Base-by-base conservation (phyloP, 768 basidiomycete species). In the Lactarius sp. region DNA sequence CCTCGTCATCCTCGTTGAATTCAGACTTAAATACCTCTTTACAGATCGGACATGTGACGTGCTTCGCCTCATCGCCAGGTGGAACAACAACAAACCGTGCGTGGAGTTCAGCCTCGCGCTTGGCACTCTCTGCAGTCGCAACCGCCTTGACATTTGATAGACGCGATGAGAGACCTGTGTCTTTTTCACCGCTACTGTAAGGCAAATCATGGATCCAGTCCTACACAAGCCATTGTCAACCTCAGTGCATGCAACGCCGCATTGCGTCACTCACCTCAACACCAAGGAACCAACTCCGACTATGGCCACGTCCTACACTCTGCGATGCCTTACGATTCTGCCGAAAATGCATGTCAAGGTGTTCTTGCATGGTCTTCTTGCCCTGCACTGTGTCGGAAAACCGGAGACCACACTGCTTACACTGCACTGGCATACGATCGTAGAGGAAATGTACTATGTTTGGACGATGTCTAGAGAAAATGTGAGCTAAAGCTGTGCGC, bases 311-410 rank as follows among this genome's bases (percentile, higher is more conserved):
- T 0, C 91, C 93, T 18, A 83, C 75, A 47, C 85, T 86, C 73
- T 89, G 87, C 70, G 80, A 85, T 33, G 87, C 85, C 73, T 90
- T 90, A 64, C 88, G 83, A 71, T 98, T 98, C 73, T 96, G 89
- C 72, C 87, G 82, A 77, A 97, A 98, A 74, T 99, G 96, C 88
- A 92, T 90, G 73, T 99, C 96, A 70, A 98, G 81, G 72, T 99
- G 97, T 62, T 87, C 84, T 69, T 95, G 84, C 80, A 94, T 81
- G 44, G 77, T 79, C 72, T 85, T 87, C 77, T 87, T 92, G 64
- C 91, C 94, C 58, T 78, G 70, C 33, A 76, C 72, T 36, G 83
- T 85, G 69, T 92, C 90, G 53, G 88, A 77, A 74, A 95, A 96
- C 50, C 96, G 87, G 59, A 91, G 76, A 18, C 90, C 92, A 77